phyloP scores from a whole-genome alignment of 176 grass and related monocot genomes.

The Cenchrus fungigraminus region DNA sequence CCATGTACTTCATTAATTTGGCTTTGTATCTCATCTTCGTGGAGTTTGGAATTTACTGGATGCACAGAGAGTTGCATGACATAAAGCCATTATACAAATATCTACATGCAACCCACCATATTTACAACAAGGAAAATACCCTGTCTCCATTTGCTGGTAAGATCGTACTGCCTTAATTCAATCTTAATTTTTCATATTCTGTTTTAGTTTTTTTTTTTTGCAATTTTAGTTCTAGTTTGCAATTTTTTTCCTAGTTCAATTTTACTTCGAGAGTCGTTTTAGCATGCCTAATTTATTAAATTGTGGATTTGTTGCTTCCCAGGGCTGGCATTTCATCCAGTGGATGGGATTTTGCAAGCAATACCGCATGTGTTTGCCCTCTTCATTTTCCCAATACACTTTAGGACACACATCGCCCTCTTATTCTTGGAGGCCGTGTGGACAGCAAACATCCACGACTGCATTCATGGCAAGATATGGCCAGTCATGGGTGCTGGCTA shows the following conservation, averaged over 20 bases:
- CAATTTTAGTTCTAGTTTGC: background rate
- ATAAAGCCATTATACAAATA: slow-evolving; percentile 97
- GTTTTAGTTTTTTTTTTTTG: background rate
- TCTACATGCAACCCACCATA: slow-evolving; percentile 89
- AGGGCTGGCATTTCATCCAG: slow-evolving; percentile 95
- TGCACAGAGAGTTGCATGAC: slow-evolving; percentile 98
- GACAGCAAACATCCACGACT: slow-evolving; percentile 96
- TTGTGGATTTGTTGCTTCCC: background rate
- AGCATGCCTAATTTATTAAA: background rate
- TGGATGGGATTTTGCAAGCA: slow-evolving; percentile 94
- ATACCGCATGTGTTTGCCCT: slow-evolving; percentile 83
- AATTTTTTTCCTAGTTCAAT: background rate
- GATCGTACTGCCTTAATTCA: background rate
- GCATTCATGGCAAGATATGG: slow-evolving; percentile 97
- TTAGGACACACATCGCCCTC: slow-evolving; percentile 61
- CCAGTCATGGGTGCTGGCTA: slow-evolving; percentile 97
- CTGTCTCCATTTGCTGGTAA: slow-evolving; percentile 95
- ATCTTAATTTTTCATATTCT: background rate
- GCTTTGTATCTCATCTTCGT: slow-evolving; percentile 69
- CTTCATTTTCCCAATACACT: slow-evolving; percentile 70
- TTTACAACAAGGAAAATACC: slow-evolving; percentile 99
- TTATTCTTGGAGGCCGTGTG: slow-evolving; percentile 82
- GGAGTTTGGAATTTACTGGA: slow-evolving; percentile 99
- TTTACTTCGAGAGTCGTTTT: background rate
- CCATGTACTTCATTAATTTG: slow-evolving; percentile 59